phyloP scores from a whole-genome alignment of 345 rosid species.

The Citrus glauca region DNA sequence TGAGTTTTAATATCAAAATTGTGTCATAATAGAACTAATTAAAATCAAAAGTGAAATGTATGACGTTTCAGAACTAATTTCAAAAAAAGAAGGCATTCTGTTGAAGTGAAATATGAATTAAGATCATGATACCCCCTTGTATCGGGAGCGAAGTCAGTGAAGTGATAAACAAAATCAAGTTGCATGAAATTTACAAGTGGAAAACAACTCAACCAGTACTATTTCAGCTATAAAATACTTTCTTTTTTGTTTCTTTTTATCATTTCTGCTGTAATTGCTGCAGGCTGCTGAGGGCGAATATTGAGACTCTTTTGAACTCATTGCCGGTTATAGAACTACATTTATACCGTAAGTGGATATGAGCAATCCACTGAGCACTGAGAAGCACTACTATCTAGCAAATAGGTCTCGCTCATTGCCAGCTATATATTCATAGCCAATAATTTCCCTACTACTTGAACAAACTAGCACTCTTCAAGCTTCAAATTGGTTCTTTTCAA shows the following conservation, averaged over 20 bases:
- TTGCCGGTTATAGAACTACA: background rate
- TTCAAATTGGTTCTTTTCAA: too few relatives aligned
- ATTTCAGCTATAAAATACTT: background rate
- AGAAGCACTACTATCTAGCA: background rate
- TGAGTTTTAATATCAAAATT: too few relatives aligned
- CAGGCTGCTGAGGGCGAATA: background rate
- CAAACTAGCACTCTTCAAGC: too few relatives aligned
- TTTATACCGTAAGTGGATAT: background rate
- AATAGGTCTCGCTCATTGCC: background rate
- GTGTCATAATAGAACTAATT: too few relatives aligned
- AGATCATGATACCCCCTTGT: too few relatives aligned
- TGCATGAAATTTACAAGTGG: background rate
- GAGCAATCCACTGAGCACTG: background rate
- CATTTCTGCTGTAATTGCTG: background rate
- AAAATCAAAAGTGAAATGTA: too few relatives aligned
- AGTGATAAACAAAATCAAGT: background rate
- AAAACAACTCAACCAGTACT: background rate
- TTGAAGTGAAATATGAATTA: too few relatives aligned
- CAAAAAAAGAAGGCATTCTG: too few relatives aligned
- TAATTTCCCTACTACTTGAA: too few relatives aligned
- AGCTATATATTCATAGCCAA: too few relatives aligned
- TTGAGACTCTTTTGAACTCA: background rate
- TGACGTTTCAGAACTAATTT: too few relatives aligned
- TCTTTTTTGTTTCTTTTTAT: too few relatives aligned
- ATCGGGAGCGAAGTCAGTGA: background rate